These are phyloP conservation scores for Fonsecaea multimorphosa DNA, from an alignment of 2,329 filamentous ascomycete genomes.

Conservation along the genomic window DNA sequence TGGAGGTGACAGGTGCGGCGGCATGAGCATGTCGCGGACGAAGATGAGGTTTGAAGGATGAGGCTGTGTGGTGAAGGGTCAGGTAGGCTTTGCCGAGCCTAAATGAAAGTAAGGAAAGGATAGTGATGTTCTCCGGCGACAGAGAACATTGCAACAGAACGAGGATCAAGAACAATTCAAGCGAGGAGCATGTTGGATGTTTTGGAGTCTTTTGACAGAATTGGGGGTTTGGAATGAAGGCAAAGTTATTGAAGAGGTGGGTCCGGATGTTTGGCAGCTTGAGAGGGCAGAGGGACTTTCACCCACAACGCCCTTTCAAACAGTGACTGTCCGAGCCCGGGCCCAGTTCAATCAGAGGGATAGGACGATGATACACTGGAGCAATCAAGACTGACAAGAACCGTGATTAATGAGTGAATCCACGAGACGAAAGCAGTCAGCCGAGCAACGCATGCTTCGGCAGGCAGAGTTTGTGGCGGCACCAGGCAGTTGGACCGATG, in stretches of 20 bases:
- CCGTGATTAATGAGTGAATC: constrained; percentile 25
- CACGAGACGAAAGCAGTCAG: constrained; percentile 33
- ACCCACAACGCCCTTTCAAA: constrained; percentile 29
- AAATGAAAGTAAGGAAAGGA: constrained; percentile 11
- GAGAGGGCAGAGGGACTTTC: constrained; percentile 16
- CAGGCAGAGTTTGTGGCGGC: constrained; percentile 35
- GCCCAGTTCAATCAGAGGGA: constrained; percentile 13
- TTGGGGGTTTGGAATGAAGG: constrained; percentile 34
- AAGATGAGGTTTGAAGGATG: constrained; percentile 5
- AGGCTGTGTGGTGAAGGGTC: constrained; percentile 4
- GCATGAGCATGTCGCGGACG: constrained; percentile 19
- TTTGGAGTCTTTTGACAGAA: constrained; percentile 33
- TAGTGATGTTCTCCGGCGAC: constrained; percentile 9
- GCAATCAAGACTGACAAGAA: constrained; percentile 32
- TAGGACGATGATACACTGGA: constrained; percentile 23
- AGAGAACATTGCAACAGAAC: constrained; percentile 26
- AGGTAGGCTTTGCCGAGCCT: constrained; percentile 6
- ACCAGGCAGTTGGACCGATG: constrained; percentile 32
- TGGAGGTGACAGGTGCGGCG: constrained; percentile 14
- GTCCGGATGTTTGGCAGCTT: constrained; percentile 24
- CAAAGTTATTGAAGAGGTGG: constrained; percentile 29
- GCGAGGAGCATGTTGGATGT: constrained; percentile 32
- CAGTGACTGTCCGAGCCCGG: constrained; percentile 29
- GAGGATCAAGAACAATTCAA: constrained; percentile 24
- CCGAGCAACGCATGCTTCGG: constrained; percentile 32